Evolutionary conservation across 495 filamentous ascomycete species (phyloP).

Genomic region (Chaetomium fimeti): DNA sequence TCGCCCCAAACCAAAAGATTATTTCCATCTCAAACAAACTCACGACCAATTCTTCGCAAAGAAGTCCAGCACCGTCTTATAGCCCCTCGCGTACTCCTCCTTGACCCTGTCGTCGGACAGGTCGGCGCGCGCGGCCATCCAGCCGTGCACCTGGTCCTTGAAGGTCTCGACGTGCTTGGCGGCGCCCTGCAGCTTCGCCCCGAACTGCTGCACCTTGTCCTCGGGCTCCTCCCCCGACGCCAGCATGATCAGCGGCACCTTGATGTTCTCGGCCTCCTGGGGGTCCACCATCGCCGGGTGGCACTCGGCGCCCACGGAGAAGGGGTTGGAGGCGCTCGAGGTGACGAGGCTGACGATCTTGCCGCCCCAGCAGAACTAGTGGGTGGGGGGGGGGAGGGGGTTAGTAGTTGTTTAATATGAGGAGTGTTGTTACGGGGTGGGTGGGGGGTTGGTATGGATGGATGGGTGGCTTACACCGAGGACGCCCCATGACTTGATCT

Average conservation of each 20-base stretch:
- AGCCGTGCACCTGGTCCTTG: constrained; percentile 80
- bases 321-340: constrained; percentile 58
- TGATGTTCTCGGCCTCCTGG: constrained; percentile 64
- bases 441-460: not conserved
- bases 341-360: constrained; percentile 64
- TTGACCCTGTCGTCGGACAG: constrained; percentile 64
- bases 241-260: constrained; percentile 62
- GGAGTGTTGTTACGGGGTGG: not conserved
- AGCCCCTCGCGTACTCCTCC: constrained; percentile 77
- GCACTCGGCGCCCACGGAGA: constrained; percentile 65
- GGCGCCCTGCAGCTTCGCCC: constrained; percentile 60
- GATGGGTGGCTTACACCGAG: constrained; percentile 57
- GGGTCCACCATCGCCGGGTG: constrained; percentile 92
- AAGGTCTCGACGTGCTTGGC: constrained; percentile 80
- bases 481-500: constrained; percentile 75
- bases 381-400: too few species aligned
- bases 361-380: constrained; percentile 87
- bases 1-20: not conserved
- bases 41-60: constrained; percentile 62
- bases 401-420: not conserved
- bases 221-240: constrained; percentile 65
- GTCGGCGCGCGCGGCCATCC: constrained; percentile 79
- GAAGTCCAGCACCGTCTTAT: constrained; percentile 70
- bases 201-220: constrained; percentile 69
- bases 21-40: constrained; percentile 5